These are phyloP conservation scores for Furcasterigmium furcatum DNA, from an alignment of 2,329 filamentous ascomycete species.

Conservation along the genomic window DNA sequence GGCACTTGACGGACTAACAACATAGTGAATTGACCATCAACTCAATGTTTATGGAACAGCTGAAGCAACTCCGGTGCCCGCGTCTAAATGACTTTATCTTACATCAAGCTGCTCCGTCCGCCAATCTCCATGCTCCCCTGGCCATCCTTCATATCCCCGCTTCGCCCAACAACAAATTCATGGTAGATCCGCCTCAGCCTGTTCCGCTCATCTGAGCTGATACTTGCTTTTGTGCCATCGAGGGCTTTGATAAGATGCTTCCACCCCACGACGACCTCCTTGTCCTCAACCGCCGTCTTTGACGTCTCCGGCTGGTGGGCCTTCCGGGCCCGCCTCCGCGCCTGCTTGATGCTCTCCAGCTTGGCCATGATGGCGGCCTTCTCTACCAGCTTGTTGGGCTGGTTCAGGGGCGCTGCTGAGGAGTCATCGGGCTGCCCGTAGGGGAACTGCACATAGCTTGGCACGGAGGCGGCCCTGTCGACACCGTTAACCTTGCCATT, in stretches of 20 bases:
- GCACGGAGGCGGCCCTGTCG: slow-evolving; percentile 24
- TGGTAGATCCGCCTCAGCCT: slow-evolving; percentile 79
- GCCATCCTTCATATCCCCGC: slow-evolving; percentile 92
- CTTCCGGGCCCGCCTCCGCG: slow-evolving; percentile 49
- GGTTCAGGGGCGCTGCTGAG: slow-evolving; percentile 18
- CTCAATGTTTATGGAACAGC: too few relatives aligned
- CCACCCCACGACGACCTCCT: slow-evolving; percentile 81
- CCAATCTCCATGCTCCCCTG: slow-evolving; percentile 91
- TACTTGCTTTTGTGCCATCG: slow-evolving; percentile 74
- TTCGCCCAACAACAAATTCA: slow-evolving; percentile 89
- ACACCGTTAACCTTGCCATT: slow-evolving; percentile 28
- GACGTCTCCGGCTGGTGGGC: slow-evolving; percentile 21
- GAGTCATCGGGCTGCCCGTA: slow-evolving; percentile 50
- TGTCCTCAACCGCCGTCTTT: slow-evolving; percentile 33
- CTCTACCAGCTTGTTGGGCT: slow-evolving; percentile 54
- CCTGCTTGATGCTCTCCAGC: slow-evolving; percentile 72
- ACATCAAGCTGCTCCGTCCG: slow-evolving; percentile 92
- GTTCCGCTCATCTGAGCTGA: slow-evolving; percentile 72
- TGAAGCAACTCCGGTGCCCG: too few relatives aligned
- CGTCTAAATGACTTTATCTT: slow-evolving; percentile 15
- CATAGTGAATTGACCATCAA: too few relatives aligned
- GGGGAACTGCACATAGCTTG: slow-evolving; percentile 77
- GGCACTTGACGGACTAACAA: too few relatives aligned
- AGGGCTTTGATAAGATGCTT: slow-evolving; percentile 78
- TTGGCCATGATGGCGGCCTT: slow-evolving; percentile 78